phyloP scores from a whole-genome alignment of 2,329 filamentous ascomycete genomes.

The Fusarium anguioides region DNA sequence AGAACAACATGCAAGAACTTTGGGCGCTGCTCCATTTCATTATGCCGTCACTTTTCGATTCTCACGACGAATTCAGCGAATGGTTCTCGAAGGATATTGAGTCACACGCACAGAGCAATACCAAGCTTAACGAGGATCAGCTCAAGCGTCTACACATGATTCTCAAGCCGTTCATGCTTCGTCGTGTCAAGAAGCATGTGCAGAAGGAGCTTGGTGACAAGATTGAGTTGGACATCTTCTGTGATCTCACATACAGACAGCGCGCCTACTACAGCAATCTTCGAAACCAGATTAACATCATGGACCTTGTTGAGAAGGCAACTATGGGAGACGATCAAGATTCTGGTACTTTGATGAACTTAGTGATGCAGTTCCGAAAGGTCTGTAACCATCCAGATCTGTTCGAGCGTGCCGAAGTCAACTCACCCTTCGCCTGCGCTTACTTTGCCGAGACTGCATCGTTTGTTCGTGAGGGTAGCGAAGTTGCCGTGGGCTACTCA shows the following conservation, averaged over 20 bases:
- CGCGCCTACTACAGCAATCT: conserved; percentile 92
- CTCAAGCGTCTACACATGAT: conserved; percentile 98
- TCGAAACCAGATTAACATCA: conserved; percentile 96
- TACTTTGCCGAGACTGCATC: conserved; percentile 95
- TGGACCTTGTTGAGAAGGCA: conserved; percentile 98
- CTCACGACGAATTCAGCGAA: conserved; percentile 90
- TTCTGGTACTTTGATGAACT: conserved; percentile 96
- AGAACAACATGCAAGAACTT: conserved; percentile 99
- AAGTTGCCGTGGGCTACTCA: conserved; percentile 86
- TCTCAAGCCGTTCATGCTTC: conserved; percentile 98
- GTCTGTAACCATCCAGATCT: conserved; percentile 98
- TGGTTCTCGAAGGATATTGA: conserved; percentile 98
- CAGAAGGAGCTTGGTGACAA: conserved; percentile 99
- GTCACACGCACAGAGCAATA: conserved; percentile 97
- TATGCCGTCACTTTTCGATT: conserved; percentile 99
- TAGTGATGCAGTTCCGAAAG: conserved; percentile 99
- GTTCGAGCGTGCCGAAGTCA: conserved; percentile 93
- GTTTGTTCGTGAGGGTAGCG: conserved; percentile 88
- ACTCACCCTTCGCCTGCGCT: conserved; percentile 84
- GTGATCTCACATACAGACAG: conserved; percentile 95
- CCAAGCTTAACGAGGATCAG: conserved; percentile 99
- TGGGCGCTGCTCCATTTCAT: conserved; percentile 99
- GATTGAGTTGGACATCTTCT: conserved; percentile 96
- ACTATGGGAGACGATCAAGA: conserved; percentile 94
- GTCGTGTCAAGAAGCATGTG: conserved; percentile 99